Base-by-base conservation (phyloP, 139 green algal genomes). In the Volvox africanus region DNA sequence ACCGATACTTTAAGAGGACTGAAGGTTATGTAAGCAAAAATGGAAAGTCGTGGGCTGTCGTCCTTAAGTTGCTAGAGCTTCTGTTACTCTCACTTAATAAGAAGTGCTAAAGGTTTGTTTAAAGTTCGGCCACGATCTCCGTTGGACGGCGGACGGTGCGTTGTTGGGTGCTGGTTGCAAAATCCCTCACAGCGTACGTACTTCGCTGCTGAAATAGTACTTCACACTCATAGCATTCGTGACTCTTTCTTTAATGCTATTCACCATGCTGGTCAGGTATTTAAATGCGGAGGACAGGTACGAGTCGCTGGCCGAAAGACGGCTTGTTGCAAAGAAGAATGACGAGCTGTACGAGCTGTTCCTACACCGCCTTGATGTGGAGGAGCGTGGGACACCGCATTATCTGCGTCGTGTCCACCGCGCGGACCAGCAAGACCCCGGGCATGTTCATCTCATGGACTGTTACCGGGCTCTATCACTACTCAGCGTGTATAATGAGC, bases 401-500 rank as follows among this genome's bases (percentile, higher is more conserved):
- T 91, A 86, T 28, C 18, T 11, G 22, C 87, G 87, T 61, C 87
- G 87, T 32, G 33, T 91, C 11, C 76, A 86, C 50, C 76, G 32
- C 75, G 61, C 35, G 2, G 88, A 91, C 61, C 65, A 19, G 37
- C 36, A 88, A 62, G 88, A 91, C 88, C 88, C 88, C 22, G 88
- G 79, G 26, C 62, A 88, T 65, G 62, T 77, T 20, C 79, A 88
- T 80, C 79, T 91, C 13, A 22, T 80, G 80, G 75, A 92, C 19
- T 94, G 91, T 87, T 95, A 95, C 69, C 61, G 73, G 0, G 44
- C 37, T 9, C 86, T 95, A 62, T 92, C 88, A 50, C 84, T 87
- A 87, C 82, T 95, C n/a, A 90, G 71, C 50, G 89, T 95, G 36
- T 77, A 94, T 24, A 95, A 95, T 61, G 93, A 95, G 89, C 86